phyloP scores from a whole-genome alignment of 352 stramenopile species.

The Phytophthora pini region DNA sequence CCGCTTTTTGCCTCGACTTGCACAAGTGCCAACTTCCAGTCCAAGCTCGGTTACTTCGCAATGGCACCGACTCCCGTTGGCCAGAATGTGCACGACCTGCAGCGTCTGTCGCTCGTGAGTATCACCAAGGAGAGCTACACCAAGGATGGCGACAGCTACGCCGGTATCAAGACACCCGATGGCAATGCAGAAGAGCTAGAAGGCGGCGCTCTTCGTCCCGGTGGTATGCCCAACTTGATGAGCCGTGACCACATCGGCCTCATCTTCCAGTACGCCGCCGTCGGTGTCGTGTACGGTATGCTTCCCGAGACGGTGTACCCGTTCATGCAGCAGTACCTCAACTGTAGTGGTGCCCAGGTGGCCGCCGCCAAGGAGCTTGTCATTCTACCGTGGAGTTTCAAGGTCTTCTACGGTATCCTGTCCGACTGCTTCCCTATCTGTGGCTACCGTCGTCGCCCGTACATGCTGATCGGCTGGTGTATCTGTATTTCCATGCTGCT shows the following conservation, averaged over 20 bases:
- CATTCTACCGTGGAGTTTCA: constrained; percentile 66
- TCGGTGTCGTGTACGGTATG: constrained; percentile 54
- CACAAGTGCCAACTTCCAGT: constrained; percentile 12
- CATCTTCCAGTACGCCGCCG: constrained; percentile 56
- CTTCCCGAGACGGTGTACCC: constrained; percentile 59
- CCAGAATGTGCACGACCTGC: constrained; percentile 38
- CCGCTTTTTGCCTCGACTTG: constrained; percentile 21
- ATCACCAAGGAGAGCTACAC: constrained; percentile 35
- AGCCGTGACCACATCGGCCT: constrained; percentile 53
- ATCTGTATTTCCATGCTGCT: constrained; percentile 55
- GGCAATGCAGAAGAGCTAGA: constrained; percentile 29
- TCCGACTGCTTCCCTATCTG: constrained; percentile 52
- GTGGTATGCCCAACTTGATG: constrained; percentile 42
- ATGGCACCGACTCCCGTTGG: constrained; percentile 31
- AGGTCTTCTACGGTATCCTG: constrained; percentile 54
- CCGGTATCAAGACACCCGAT: constrained; percentile 41
- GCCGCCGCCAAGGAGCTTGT: constrained; percentile 56
- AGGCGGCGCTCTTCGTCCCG: constrained; percentile 42
- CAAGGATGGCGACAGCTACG: constrained; percentile 40
- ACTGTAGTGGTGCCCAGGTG: constrained; percentile 57
- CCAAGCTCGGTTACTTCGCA: constrained; percentile 7
- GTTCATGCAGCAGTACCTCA: constrained; percentile 59
- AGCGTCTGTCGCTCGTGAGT: constrained; percentile 50
- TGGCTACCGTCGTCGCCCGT: constrained; percentile 67
- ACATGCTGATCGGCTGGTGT: constrained; percentile 66